phyloP scores from a whole-genome alignment of 2,329 filamentous ascomycete genomes.

The Didymella lethalis region DNA sequence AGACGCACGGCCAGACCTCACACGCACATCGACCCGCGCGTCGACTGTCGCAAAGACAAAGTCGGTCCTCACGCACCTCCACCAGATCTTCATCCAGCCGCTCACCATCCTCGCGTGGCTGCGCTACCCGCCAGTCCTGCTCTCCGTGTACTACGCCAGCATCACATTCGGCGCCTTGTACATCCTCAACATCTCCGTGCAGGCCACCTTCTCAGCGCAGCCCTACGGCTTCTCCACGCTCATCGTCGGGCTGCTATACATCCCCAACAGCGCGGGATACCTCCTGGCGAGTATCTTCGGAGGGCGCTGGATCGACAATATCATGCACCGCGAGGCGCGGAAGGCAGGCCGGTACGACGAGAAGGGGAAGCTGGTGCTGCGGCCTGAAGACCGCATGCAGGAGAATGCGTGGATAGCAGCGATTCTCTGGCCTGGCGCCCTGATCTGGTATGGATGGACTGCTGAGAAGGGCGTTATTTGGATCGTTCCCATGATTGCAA shows the following conservation, averaged over 20 bases:
- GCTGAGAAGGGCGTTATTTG: slow-evolving; percentile 44
- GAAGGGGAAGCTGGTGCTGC: slow-evolving; percentile 45
- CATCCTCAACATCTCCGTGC: slow-evolving; percentile 52
- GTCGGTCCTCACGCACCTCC: slow-evolving; percentile 35
- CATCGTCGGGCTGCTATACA: slow-evolving; percentile 51
- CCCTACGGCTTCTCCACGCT: slow-evolving; percentile 50
- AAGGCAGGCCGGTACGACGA: slow-evolving; percentile 49
- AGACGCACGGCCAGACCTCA: slow-evolving; percentile 27
- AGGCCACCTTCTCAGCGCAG: slow-evolving; percentile 43
- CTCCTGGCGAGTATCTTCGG: slow-evolving; percentile 47
- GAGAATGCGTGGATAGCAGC: slow-evolving; percentile 53
- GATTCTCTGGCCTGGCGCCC: slow-evolving; percentile 45
- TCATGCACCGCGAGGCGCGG: slow-evolving; percentile 52
- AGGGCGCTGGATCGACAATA: slow-evolving; percentile 52
- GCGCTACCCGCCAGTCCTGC: slow-evolving; percentile 48
- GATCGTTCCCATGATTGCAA: slow-evolving; percentile 49
- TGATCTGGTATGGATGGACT: slow-evolving; percentile 52
- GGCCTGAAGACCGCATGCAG: slow-evolving; percentile 52
- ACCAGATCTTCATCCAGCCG: slow-evolving; percentile 51
- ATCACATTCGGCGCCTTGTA: slow-evolving; percentile 52
- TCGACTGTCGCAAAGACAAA: slow-evolving; percentile 47
- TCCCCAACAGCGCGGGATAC: slow-evolving; percentile 50
- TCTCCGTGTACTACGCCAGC: slow-evolving; percentile 52
- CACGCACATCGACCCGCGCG: slow-evolving; percentile 44
- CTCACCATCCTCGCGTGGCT: slow-evolving; percentile 51